Conservation (phyloP, 257 asterid genomes). For the Solanum sitiens region DNA sequence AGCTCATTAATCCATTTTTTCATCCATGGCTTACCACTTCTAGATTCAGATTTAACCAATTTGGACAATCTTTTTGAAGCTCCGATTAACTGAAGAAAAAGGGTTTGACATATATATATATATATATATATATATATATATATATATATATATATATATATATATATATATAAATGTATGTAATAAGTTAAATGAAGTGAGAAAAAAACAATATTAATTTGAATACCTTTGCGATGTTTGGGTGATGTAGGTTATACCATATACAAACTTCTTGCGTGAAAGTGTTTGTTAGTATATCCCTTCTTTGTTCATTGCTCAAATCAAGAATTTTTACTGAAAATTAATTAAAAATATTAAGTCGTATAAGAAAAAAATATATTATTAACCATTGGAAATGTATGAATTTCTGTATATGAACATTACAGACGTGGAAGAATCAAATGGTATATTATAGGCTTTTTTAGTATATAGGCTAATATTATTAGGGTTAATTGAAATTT, state of each 20-base stretch:
- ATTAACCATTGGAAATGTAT: not conserved
- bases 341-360: not conserved
- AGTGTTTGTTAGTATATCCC: not conserved
- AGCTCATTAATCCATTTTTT: not conserved
- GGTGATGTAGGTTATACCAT: not conserved
- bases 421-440: not conserved
- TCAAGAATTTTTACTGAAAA: conserved; percentile 1
- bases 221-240: not conserved
- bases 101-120: not conserved
- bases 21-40: not conserved
- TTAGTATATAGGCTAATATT: not conserved
- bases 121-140: too few species aligned
- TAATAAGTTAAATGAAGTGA: not conserved
- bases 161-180: too few species aligned
- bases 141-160: too few species aligned
- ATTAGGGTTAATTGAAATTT: not conserved
- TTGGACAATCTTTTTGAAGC: not conserved
- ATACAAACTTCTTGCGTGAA: conserved; percentile 3
- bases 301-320: not conserved
- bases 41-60: not conserved
- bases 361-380: too few species aligned
- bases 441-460: not conserved
- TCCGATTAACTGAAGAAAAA: conserved; percentile 5
- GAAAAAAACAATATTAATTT: too few species aligned
- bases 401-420: not conserved